Evolutionary conservation across 208 protist genomes (phyloP), one percentile per base, ranked within the genome.

Genomic region (Trypanosoma cruzi): DNA sequence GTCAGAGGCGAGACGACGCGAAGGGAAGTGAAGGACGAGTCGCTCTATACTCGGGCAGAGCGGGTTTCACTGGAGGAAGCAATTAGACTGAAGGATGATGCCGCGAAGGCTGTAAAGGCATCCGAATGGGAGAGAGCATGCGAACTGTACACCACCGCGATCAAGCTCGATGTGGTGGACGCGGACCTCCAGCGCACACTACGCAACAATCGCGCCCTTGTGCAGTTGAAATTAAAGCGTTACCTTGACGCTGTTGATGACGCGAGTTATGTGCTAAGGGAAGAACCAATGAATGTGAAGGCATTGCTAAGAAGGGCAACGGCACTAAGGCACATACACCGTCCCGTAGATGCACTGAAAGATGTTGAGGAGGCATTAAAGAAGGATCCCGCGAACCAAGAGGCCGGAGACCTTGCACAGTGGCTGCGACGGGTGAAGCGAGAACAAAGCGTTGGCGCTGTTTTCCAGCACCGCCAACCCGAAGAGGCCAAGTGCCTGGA

Each of bases 131-230:
- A 49, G 18, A 59, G 3, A 16, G 80, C 80, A 14, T n/a, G 56
- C 26, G 54, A 55, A n/a, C 52, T 73, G 6, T 85, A 85, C 70
- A 65, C 60, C 64, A 65, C 26, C 54, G 80, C 80, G 2, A 72
- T 85, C 44, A 36, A 50, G 4, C 73, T 85, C 4, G 53, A 72
- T 24, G 37, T 55, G 32, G 61, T 72, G 22, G 80, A 85, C 42
- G 50, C 40, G 14, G 48, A 18, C 4, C 69, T 85, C 42, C 48
- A 69, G 18, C 42, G 53, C 29, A 75, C 66, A 14, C 69, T 85
- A 4, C 69, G 67, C 49, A 85, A 85, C 68, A 85, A 85, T 64
- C 71, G 80, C 36, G 76, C 72, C 3, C 70, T 85, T 36, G 68
- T 64, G 28, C 63, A 57, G 24, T 26, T 76, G 48, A 79, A 80